Conservation (phyloP, 1,284 basidiomycete species). For the Trametes versicolor region DNA sequence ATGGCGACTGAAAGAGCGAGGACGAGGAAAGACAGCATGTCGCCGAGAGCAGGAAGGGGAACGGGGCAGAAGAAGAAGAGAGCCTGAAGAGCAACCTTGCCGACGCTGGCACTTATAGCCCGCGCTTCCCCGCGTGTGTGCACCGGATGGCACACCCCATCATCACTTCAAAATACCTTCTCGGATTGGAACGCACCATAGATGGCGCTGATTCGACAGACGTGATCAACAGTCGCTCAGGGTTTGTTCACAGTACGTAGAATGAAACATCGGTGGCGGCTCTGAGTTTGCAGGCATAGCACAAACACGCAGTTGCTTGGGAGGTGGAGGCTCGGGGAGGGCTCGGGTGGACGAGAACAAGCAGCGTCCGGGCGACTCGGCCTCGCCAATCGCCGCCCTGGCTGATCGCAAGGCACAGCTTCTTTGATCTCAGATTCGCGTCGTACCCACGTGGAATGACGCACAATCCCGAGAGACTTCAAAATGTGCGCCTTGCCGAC, state of each 20-base stretch:
- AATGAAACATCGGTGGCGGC: neutral
- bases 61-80: neutral
- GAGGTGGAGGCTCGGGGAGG: neutral
- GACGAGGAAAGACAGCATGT: conserved; percentile 25
- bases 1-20: conserved; percentile 18
- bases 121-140: conserved; percentile 7
- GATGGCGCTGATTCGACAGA: neutral
- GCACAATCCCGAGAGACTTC: neutral
- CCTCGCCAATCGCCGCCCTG: neutral
- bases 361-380: neutral
- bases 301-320: no score
- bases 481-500: no score
- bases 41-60: conserved; percentile 3
- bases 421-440: conserved; percentile 1
- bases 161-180: neutral
- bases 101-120: conserved; percentile 7
- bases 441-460: conserved; percentile 3
- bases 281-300: no score
- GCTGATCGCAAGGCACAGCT: conserved; percentile 11
- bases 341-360: neutral
- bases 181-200: neutral
- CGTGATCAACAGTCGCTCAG: neutral
- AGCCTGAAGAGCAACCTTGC: neutral
- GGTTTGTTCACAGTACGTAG: no score
- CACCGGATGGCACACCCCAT: conserved; percentile 11